phyloP scores from a whole-genome alignment of 1,284 basidiomycete species.

The Trichosporon ovoides region DNA sequence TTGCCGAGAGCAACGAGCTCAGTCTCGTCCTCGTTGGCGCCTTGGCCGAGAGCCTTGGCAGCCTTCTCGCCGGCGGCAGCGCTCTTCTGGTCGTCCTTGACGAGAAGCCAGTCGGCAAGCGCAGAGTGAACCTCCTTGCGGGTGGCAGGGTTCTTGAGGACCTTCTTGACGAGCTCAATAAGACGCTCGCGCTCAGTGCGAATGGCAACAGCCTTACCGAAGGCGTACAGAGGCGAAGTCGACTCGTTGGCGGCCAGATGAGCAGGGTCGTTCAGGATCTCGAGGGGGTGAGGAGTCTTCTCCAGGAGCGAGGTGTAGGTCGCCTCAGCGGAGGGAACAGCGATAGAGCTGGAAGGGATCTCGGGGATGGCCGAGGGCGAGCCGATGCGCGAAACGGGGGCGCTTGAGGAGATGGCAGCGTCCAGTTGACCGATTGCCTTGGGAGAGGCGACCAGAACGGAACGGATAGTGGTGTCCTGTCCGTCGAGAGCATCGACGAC shows the following conservation, averaged over 20 bases:
- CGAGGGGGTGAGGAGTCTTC: constrained; percentile 73
- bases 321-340: constrained; percentile 76
- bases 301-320: constrained; percentile 89
- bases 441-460: constrained; percentile 43
- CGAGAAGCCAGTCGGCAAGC: constrained; percentile 68
- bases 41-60: constrained; percentile 52
- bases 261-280: constrained; percentile 74
- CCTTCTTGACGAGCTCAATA: constrained; percentile 58
- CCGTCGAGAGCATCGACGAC: constrained; percentile 42
- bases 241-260: constrained; percentile 68
- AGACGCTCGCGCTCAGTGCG: constrained; percentile 66
- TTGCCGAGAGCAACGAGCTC: constrained; percentile 57
- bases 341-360: constrained; percentile 52
- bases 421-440: constrained; percentile 41
- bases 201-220: constrained; percentile 81
- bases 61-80: constrained; percentile 60
- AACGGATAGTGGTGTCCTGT: constrained; percentile 36
- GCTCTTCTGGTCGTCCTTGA: constrained; percentile 61
- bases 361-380: constrained; percentile 27
- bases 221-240: constrained; percentile 86
- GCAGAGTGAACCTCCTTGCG: constrained; percentile 61
- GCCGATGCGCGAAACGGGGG: constrained; percentile 37
- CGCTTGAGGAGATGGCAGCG: constrained; percentile 32
- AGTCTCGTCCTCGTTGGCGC: constrained; percentile 45
- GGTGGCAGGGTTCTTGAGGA: constrained; percentile 51